These are phyloP conservation scores for Quambalaria eucalypti DNA, from an alignment of 1,284 basidiomycete species.

Conservation along the genomic window DNA sequence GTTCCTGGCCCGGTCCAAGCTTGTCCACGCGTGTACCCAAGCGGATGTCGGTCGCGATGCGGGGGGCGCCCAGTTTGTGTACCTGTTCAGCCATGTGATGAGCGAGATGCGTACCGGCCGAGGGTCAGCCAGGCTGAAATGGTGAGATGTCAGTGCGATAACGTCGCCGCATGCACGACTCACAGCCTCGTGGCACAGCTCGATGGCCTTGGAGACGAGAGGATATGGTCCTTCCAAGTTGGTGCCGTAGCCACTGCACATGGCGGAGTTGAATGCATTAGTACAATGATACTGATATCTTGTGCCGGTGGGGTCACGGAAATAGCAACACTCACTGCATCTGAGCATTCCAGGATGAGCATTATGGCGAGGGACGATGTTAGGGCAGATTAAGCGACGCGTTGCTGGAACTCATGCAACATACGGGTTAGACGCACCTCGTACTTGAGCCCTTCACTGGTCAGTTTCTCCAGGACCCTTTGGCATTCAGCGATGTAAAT, in stretches of 20 bases:
- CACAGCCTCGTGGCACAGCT: conserved; percentile 41
- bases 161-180: no score
- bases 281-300: background rate
- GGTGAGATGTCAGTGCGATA: no score
- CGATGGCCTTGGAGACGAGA: conserved; percentile 33
- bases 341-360: background rate
- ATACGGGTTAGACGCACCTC: conserved; percentile 15
- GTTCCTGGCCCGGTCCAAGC: background rate
- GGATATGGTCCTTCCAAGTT: conserved; percentile 42
- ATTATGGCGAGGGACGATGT: background rate
- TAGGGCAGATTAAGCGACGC: background rate
- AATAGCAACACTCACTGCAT: conserved; percentile 9
- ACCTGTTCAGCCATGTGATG: background rate
- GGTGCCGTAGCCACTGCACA: conserved; percentile 42
- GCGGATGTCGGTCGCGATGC: conserved; percentile 45
- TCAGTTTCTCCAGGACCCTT: conserved; percentile 34
- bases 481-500: conserved; percentile 44
- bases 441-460: conserved; percentile 34
- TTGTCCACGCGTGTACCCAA: conserved; percentile 38
- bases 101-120: no score
- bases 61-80: conserved; percentile 6
- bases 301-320: background rate
- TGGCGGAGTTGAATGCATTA: background rate
- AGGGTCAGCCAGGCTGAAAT: no score
- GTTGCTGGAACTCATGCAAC: background rate